These are phyloP conservation scores for Cichorium intybus DNA, from an alignment of 140 eudicot species.

Conservation along the genomic window DNA sequence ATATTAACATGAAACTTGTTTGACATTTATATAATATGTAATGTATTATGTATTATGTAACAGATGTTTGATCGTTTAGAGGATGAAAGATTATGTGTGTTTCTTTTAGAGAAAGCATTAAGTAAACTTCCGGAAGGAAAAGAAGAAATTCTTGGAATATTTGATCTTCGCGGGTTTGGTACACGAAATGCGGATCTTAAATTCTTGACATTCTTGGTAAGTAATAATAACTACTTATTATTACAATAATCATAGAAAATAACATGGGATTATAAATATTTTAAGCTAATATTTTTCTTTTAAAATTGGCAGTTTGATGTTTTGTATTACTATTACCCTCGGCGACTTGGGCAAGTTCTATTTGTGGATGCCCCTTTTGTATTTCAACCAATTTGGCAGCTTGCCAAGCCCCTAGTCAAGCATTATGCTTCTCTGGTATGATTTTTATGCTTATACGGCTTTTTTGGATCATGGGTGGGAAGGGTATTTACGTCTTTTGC, in stretches of 20 bases:
- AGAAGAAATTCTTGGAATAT: constrained; percentile 56
- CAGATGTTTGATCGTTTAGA: constrained; percentile 44
- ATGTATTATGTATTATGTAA: background rate
- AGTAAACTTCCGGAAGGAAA: constrained; percentile 62
- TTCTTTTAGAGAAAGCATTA: constrained; percentile 68
- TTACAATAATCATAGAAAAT: too few species aligned
- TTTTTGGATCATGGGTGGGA: too few species aligned
- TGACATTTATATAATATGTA: constrained; percentile 1
- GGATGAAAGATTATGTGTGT: constrained; percentile 67
- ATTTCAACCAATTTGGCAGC: constrained; percentile 89
- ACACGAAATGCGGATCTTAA: constrained; percentile 69
- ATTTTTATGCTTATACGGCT: background rate
- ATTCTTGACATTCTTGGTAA: constrained; percentile 78
- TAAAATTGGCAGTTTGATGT: constrained; percentile 80
- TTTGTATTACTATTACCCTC: constrained; percentile 80
- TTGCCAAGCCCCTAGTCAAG: constrained; percentile 76
- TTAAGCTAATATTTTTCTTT: constrained; percentile 14
- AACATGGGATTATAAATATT: background rate
- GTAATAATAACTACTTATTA: constrained; percentile 4
- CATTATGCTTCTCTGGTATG: constrained; percentile 83
- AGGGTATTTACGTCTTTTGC: background rate
- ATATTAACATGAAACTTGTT: background rate
- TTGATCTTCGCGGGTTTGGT: constrained; percentile 81
- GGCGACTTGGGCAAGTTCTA: constrained; percentile 74
- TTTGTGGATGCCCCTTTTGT: constrained; percentile 95